These are phyloP conservation scores for Canariomyces notabilis DNA, from an alignment of 2,329 filamentous ascomycete species.

Conservation along the genomic window DNA sequence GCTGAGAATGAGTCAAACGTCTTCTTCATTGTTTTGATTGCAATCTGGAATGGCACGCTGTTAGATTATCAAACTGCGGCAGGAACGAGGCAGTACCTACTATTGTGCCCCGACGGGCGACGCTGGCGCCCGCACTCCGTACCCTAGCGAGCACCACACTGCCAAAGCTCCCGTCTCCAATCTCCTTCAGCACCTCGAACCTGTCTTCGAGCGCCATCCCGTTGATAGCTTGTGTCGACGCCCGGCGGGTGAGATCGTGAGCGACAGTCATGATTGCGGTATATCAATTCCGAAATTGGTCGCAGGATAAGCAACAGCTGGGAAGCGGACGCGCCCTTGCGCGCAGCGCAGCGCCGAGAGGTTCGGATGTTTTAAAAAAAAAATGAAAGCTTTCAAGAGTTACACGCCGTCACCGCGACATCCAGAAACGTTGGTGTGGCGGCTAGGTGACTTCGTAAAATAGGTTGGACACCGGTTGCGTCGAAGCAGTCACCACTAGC, in stretches of 20 bases:
- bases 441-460: not conserved
- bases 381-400: slow-evolving; percentile 40
- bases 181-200: slow-evolving; percentile 96
- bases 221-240: slow-evolving; percentile 48
- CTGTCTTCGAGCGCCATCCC: slow-evolving; percentile 75
- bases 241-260: slow-evolving; percentile 67
- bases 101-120: slow-evolving; percentile 86
- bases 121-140: slow-evolving; percentile 79
- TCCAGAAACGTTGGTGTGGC: slow-evolving; percentile 27
- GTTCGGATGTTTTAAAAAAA: slow-evolving; percentile 10
- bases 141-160: slow-evolving; percentile 91
- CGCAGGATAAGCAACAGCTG: not conserved
- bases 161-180: slow-evolving; percentile 94
- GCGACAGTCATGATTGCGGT: slow-evolving; percentile 64
- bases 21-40: slow-evolving; percentile 99
- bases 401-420: slow-evolving; percentile 31
- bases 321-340: slow-evolving; percentile 7
- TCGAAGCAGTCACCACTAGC: too few relatives aligned
- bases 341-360: slow-evolving; percentile 13
- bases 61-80: slow-evolving; percentile 11
- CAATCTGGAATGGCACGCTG: slow-evolving; percentile 57
- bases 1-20: slow-evolving; percentile 88
- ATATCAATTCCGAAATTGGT: slow-evolving; percentile 1
- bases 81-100: slow-evolving; percentile 50
- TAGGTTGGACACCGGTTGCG: not conserved